phyloP scores from a whole-genome alignment of 805 yeast genomes.

The Starmerella kuoi region DNA sequence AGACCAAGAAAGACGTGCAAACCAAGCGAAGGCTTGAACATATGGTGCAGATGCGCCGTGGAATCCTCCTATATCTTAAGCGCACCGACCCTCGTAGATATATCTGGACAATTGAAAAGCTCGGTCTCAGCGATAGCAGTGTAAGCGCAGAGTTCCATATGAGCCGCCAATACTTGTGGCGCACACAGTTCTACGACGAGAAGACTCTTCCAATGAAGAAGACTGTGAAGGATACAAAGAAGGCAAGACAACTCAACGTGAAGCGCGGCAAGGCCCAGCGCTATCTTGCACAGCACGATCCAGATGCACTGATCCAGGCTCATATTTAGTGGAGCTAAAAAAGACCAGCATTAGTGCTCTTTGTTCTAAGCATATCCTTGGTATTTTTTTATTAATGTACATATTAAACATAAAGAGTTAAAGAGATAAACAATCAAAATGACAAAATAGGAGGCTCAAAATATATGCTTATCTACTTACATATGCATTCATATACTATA shows the following conservation, averaged over 20 bases:
- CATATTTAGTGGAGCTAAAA: background rate
- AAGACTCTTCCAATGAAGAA: constrained; percentile 28
- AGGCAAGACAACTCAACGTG: constrained; percentile 18
- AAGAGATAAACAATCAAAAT: too few species aligned
- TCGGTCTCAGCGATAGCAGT: constrained; percentile 74
- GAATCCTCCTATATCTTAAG: constrained; percentile 68
- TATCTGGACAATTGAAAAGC: constrained; percentile 71
- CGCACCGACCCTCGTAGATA: constrained; percentile 68
- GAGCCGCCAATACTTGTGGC: constrained; percentile 28
- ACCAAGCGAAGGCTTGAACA: constrained; percentile 63
- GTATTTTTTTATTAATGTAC: too few species aligned
- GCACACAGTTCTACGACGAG: constrained; percentile 31
- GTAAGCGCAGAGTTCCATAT: constrained; percentile 58
- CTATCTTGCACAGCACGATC: constrained; percentile 23
- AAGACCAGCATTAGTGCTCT: too few species aligned
- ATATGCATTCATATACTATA: too few species aligned
- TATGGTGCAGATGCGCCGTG: constrained; percentile 82
- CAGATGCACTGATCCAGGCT: constrained; percentile 17
- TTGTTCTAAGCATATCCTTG: too few species aligned
- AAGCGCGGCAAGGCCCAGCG: constrained; percentile 23
- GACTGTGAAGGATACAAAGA: constrained; percentile 23
- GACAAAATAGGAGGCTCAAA: too few species aligned
- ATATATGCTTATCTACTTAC: too few species aligned
- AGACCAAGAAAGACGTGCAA: constrained; percentile 58
- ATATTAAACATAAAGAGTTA: too few species aligned